Percentiles rank a stretch among this genome's conserved stretches.
phyloP scores from a whole-genome alignment of 495 filamentous ascomycete genomes.

The Lindgomyces ingoldianus region DNA sequence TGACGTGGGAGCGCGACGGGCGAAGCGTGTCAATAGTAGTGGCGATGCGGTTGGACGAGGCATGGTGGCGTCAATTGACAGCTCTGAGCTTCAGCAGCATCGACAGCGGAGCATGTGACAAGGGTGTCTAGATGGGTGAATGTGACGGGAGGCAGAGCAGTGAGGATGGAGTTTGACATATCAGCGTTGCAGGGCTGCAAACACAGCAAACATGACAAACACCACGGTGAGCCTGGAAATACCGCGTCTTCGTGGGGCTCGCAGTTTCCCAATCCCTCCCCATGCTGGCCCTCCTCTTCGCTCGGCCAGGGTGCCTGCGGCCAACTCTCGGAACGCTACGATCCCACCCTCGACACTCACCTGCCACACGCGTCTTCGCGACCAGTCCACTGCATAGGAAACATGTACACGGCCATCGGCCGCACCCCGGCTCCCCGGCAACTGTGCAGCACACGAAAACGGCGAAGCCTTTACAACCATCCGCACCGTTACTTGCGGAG shows the following conservation, averaged over 20 bases:
- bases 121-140: not conserved
- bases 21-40: not conserved
- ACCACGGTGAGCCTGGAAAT: no score
- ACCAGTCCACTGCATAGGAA: constrained; percentile 45
- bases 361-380: constrained; percentile 39
- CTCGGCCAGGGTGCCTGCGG: constrained; percentile 18
- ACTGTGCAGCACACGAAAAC: constrained; percentile 17
- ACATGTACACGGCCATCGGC: constrained; percentile 38
- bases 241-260: no score
- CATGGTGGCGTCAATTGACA: constrained; percentile 9
- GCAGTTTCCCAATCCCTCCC: no score
- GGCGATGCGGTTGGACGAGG: constrained; percentile 12
- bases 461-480: constrained; percentile 40
- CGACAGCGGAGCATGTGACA: not conserved
- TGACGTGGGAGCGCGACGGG: not conserved
- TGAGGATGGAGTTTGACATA: no score
- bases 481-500: constrained; percentile 58
- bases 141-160: no score
- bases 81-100: not conserved
- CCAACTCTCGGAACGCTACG: constrained; percentile 13
- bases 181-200: no score
- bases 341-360: not conserved
- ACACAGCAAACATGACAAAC: constrained; percentile 6
- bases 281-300: constrained; percentile 26
- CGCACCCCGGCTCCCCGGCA: constrained; percentile 2